Percentiles rank a stretch among this genome's conserved stretches.
Conservation (phyloP, 495 filamentous ascomycete species). For the Penicillium dipodomyicola region DNA sequence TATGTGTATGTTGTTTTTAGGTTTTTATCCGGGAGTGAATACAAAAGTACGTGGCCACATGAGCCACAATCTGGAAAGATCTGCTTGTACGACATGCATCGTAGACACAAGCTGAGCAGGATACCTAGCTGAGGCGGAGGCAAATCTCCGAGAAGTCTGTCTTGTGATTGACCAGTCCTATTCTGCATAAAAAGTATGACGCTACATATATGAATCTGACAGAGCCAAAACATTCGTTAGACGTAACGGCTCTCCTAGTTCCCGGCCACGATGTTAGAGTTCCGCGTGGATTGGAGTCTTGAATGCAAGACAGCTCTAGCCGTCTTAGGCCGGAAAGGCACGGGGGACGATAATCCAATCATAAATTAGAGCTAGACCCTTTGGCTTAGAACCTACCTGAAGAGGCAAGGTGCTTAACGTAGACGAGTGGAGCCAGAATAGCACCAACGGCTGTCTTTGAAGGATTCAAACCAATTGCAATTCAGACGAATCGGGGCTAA, state of each 20-base stretch:
- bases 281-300: not conserved
- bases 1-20: not conserved
- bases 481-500: conserved; percentile 6
- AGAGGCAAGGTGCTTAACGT: not conserved
- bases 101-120: not conserved
- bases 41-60: conserved; percentile 8
- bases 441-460: conserved; percentile 26
- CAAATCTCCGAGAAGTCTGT: not conserved
- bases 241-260: conserved; percentile 5
- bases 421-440: conserved; percentile 9
- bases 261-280: not conserved
- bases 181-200: not conserved
- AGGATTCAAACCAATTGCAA: not conserved
- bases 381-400: conserved; percentile 12
- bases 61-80: conserved; percentile 5
- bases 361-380: not conserved
- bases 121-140: not conserved
- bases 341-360: not conserved
- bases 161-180: conserved; percentile 3
- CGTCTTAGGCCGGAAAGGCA: not conserved
- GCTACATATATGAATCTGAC: not conserved
- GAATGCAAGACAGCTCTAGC: conserved; percentile 3
- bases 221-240: not conserved
- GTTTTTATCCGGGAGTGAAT: not conserved
- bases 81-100: not conserved